Conservation (phyloP, 2,329 filamentous ascomycete species). For the Aspergillus sp. region DNA sequence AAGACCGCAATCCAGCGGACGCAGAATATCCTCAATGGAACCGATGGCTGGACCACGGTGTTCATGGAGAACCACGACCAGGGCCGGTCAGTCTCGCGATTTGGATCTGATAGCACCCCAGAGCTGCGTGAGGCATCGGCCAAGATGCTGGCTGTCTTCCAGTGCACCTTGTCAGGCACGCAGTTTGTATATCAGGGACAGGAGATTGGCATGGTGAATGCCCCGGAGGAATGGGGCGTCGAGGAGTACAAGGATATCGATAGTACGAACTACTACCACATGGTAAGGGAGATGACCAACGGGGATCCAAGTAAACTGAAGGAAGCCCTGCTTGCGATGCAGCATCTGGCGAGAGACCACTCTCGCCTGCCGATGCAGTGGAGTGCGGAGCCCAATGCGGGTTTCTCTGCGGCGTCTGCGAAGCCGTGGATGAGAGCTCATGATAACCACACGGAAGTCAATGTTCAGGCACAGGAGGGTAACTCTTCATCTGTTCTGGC, state of each 20-base stretch:
- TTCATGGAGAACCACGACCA: constrained; percentile 69
- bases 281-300: constrained; percentile 40
- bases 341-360: constrained; percentile 65
- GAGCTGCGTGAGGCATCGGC: constrained; percentile 50
- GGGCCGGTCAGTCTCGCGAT: constrained; percentile 58
- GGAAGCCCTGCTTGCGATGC: constrained; percentile 45
- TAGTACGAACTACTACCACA: constrained; percentile 51
- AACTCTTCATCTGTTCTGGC: constrained; percentile 51
- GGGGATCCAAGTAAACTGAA: background rate
- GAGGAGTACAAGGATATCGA: constrained; percentile 69
- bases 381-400: constrained; percentile 58
- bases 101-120: constrained; percentile 40
- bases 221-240: constrained; percentile 59
- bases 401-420: constrained; percentile 55
- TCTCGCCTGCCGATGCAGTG: constrained; percentile 71
- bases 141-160: constrained; percentile 60
- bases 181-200: constrained; percentile 68
- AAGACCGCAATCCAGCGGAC: constrained; percentile 52
- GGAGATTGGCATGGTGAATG: constrained; percentile 66
- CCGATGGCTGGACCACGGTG: constrained; percentile 63
- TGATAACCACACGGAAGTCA: constrained; percentile 56
- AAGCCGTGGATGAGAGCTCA: constrained; percentile 65
- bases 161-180: constrained; percentile 59
- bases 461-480: constrained; percentile 53
- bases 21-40: constrained; percentile 58